phyloP scores from a whole-genome alignment of 805 yeast genomes.

The Pachysolen tannophilus region DNA sequence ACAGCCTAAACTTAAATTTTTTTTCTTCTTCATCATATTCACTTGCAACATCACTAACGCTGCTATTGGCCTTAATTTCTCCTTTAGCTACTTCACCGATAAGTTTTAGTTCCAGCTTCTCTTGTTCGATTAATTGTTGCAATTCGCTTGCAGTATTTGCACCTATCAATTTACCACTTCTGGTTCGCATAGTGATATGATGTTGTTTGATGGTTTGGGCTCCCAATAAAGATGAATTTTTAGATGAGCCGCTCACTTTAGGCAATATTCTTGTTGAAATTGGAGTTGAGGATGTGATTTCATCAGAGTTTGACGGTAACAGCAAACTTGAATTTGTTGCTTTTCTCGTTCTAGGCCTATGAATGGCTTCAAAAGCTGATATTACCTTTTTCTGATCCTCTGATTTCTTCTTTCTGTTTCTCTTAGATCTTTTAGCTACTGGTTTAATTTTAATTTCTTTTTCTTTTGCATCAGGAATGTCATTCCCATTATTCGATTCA shows the following conservation, averaged over 20 bases:
- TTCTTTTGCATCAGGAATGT: constrained; percentile 2
- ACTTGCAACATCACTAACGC: constrained; percentile 10
- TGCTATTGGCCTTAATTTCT: constrained; percentile 7
- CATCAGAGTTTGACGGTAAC: not conserved
- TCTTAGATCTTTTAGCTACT: not conserved
- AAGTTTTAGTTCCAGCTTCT: constrained; percentile 13
- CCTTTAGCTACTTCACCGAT: constrained; percentile 16
- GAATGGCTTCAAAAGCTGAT: constrained; percentile 7
- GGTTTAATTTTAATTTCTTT: no score
- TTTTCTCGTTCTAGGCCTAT: not conserved
- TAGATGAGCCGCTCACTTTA: not conserved
- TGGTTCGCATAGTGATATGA: constrained; percentile 20
- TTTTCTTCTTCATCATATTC: constrained; percentile 5
- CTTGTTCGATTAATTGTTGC: constrained; percentile 14
- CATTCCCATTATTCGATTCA: not conserved
- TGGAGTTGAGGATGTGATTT: not conserved
- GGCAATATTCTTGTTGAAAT: not conserved
- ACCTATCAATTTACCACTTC: constrained; percentile 23
- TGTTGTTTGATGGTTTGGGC: no score
- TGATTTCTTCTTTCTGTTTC: not conserved
- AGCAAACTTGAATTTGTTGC: not conserved
- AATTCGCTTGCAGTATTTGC: constrained; percentile 19
- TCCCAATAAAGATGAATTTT: not conserved
- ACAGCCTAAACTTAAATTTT: not conserved
- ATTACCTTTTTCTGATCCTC: not conserved